These are phyloP conservation scores for Fusarium secorum DNA, from an alignment of 2,329 filamentous ascomycete species.

Conservation along the genomic window DNA sequence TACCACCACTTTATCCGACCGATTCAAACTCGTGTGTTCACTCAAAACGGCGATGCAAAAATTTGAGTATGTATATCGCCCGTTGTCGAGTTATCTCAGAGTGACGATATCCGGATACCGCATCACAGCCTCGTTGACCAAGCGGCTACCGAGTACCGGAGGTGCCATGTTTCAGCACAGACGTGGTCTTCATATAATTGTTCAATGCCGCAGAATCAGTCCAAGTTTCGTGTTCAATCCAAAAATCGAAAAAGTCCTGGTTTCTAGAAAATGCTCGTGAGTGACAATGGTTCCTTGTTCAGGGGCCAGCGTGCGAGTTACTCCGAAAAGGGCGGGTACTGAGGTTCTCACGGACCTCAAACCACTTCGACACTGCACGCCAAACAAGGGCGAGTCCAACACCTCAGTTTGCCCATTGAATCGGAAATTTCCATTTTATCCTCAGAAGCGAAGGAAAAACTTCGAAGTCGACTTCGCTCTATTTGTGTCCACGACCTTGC, in stretches of 20 bases:
- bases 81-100: conserved; percentile 4
- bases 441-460: neutral
- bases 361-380: neutral
- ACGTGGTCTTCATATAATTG: neutral
- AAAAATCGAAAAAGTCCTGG: neutral
- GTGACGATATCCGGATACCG: neutral
- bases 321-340: conserved; percentile 18
- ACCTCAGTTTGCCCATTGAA: neutral
- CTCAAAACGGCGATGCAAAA: neutral
- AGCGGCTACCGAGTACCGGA: conserved; percentile 1
- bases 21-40: neutral
- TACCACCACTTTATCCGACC: neutral
- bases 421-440: neutral
- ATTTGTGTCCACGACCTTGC: neutral
- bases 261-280: neutral
- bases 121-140: neutral
- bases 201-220: neutral
- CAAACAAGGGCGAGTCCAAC: neutral
- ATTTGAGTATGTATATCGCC: neutral
- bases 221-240: neutral
- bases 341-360: conserved; percentile 19
- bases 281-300: conserved; percentile 9
- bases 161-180: conserved; percentile 4
- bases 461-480: neutral
- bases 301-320: conserved; percentile 22